Percentiles rank a stretch among this genome's conserved stretches.
phyloP scores from a whole-genome alignment of 2,329 filamentous ascomycete species.

The Pseudogymnoascus sp. region DNA sequence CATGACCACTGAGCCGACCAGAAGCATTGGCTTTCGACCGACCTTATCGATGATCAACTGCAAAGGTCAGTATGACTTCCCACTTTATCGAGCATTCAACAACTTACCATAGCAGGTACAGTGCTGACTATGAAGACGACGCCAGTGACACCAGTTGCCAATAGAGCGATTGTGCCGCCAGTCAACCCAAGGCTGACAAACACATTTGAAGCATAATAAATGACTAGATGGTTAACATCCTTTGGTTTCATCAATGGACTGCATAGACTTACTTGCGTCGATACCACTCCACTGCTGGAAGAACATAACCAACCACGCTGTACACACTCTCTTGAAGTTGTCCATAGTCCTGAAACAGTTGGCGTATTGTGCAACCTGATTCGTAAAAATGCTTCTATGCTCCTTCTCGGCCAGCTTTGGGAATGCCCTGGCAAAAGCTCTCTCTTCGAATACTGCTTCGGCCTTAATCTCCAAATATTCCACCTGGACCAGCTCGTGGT shows the following conservation, averaged over 20 bases:
- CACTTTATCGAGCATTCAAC: background rate
- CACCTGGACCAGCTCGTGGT: slow-evolving; percentile 31
- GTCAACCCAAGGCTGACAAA: slow-evolving; percentile 55
- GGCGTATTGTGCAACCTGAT: slow-evolving; percentile 42
- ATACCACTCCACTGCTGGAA: slow-evolving; percentile 39
- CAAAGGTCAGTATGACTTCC: slow-evolving; percentile 35
- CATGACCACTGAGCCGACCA: slow-evolving; percentile 33
- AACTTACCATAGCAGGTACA: slow-evolving; percentile 27
- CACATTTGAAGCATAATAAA: slow-evolving; percentile 50
- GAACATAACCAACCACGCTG: slow-evolving; percentile 38
- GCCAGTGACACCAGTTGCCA: slow-evolving; percentile 55
- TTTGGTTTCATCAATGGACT: background rate
- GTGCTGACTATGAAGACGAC: slow-evolving; percentile 38
- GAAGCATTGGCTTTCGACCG: slow-evolving; percentile 33
- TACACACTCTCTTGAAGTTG: slow-evolving; percentile 39
- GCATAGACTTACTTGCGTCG: slow-evolving; percentile 25
- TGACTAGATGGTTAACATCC: slow-evolving; percentile 33
- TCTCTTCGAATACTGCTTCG: slow-evolving; percentile 35
- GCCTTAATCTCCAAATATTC: slow-evolving; percentile 41
- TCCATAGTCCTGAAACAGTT: slow-evolving; percentile 39
- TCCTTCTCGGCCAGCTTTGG: slow-evolving; percentile 35
- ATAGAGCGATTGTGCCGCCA: slow-evolving; percentile 47
- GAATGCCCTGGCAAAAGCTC: slow-evolving; percentile 35
- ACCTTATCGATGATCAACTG: slow-evolving; percentile 39
- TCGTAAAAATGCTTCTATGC: slow-evolving; percentile 33